phyloP scores from a whole-genome alignment of 1,284 basidiomycete genomes.

The Coniferiporia sulphurascens region DNA sequence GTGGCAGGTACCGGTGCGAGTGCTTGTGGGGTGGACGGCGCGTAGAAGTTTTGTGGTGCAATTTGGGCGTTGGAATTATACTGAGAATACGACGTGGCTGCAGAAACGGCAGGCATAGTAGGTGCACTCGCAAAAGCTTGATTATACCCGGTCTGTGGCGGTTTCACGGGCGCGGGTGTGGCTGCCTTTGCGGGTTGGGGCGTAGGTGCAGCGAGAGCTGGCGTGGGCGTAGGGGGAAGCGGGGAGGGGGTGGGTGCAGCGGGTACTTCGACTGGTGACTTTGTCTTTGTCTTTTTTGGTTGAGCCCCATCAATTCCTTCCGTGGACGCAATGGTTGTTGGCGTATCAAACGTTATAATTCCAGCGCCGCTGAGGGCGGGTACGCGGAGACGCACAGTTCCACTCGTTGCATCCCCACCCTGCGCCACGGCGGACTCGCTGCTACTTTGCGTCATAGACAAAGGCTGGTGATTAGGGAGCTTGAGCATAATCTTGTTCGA shows the following conservation, averaged over 20 bases:
- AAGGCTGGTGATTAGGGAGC: conserved; percentile 36
- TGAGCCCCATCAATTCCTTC: neutral
- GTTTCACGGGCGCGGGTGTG: neutral
- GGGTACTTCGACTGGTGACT: conserved; percentile 2
- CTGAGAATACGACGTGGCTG: neutral
- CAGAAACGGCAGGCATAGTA: conserved; percentile 35
- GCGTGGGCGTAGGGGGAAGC: conserved; percentile 17
- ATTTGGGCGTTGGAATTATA: conserved; percentile 5
- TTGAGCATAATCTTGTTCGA: conserved; percentile 61
- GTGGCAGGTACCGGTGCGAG: conserved; percentile 12
- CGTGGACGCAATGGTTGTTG: neutral
- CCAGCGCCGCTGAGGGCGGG: conserved; percentile 3
- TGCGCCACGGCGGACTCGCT: neutral
- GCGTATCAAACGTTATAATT: neutral
- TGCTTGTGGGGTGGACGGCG: conserved; percentile 15
- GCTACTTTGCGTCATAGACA: neutral
- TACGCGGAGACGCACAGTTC: conserved; percentile 12
- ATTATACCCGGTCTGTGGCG: neutral
- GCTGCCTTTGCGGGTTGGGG: conserved; percentile 12
- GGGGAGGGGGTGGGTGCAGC: neutral
- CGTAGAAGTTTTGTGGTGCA: conserved; percentile 9
- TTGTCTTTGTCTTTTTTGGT: conserved; percentile 5
- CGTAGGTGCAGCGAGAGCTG: conserved; percentile 18
- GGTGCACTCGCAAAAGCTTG: conserved; percentile 14
- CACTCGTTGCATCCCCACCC: neutral